Conservation (phyloP, 129 eudicot species). For the Flaveria sonorensis region DNA sequence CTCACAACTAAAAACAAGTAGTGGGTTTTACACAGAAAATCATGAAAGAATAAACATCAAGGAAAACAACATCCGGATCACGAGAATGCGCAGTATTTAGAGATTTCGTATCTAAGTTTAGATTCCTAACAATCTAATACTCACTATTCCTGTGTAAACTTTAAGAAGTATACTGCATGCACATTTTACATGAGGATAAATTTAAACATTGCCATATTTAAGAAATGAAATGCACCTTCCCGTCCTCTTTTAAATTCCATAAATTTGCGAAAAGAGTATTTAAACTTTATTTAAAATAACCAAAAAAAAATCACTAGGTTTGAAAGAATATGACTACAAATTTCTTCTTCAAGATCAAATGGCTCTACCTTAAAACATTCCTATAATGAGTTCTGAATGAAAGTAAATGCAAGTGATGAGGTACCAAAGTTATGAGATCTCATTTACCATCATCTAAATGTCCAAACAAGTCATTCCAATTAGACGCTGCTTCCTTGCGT, state of each 20-base stretch:
- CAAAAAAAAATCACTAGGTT: background rate
- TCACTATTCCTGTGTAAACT: no score
- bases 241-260: background rate
- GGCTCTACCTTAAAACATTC: background rate
- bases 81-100: no score
- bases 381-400: background rate
- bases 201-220: no score
- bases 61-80: no score
- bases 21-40: no score
- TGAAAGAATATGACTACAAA: background rate
- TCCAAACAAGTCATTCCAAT: constrained; percentile 49
- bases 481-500: constrained; percentile 60
- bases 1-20: no score
- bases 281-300: background rate
- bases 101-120: no score
- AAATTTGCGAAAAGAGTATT: background rate
- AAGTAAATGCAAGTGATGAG: background rate
- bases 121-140: no score
- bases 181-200: no score
- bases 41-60: no score
- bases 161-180: no score
- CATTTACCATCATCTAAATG: constrained; percentile 39
- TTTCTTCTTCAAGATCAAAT: background rate
- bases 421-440: background rate
- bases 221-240: background rate